These are phyloP conservation scores for Hypoxylon sp. DNA, from an alignment of 2,329 filamentous ascomycete species.

Conservation along the genomic window DNA sequence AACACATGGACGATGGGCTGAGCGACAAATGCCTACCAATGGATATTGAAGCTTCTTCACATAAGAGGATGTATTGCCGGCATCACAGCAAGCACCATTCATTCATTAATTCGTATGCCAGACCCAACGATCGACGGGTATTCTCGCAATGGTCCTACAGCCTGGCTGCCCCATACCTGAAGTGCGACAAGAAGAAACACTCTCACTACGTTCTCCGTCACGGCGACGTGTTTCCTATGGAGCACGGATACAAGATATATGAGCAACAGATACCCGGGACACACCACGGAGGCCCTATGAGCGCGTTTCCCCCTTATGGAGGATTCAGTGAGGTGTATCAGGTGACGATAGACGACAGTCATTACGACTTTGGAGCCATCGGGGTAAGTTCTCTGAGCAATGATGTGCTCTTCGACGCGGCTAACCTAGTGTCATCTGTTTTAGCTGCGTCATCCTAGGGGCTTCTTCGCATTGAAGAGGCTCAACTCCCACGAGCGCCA, in stretches of 20 bases:
- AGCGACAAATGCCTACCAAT: slow-evolving; percentile 28
- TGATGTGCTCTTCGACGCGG: background rate
- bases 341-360: slow-evolving; percentile 20
- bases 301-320: background rate
- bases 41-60: background rate
- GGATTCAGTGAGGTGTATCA: slow-evolving; percentile 29
- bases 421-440: slow-evolving; percentile 2
- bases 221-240: slow-evolving; percentile 27
- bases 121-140: background rate
- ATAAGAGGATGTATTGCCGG: background rate
- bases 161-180: slow-evolving; percentile 16
- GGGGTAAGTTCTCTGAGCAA: slow-evolving; percentile 12
- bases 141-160: slow-evolving; percentile 24
- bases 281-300: background rate
- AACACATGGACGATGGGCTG: slow-evolving; percentile 19
- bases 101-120: background rate
- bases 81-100: slow-evolving; percentile 7
- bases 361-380: slow-evolving; percentile 19
- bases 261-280: background rate
- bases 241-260: background rate
- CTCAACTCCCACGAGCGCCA: slow-evolving; percentile 14
- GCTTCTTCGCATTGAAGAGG: slow-evolving; percentile 29
- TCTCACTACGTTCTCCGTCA: slow-evolving; percentile 21
- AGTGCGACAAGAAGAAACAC: slow-evolving; percentile 1
- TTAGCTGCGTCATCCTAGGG: slow-evolving; percentile 21